These are phyloP conservation scores for Zygoascus meyerae DNA, from an alignment of 1,139 yeast species.

Conservation along the genomic window DNA sequence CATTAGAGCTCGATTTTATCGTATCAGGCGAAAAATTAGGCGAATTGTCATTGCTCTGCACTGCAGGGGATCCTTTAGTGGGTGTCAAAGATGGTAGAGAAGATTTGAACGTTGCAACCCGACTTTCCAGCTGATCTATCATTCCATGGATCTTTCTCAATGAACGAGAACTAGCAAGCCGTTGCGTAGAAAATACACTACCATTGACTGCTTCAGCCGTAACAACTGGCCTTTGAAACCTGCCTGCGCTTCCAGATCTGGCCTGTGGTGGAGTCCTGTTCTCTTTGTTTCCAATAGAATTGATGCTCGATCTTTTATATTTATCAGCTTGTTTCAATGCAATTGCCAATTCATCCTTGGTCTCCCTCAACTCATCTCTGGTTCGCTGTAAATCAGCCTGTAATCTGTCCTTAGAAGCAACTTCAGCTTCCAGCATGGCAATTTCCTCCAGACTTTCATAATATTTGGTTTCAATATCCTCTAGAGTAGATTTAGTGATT, in stretches of 20 bases:
- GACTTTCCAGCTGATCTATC: constrained; percentile 30
- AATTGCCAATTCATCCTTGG: constrained; percentile 30
- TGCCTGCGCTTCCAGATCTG: constrained; percentile 4
- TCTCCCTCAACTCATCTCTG: constrained; percentile 33
- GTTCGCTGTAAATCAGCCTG: constrained; percentile 32
- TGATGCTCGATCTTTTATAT: background rate
- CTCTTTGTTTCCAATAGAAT: constrained; percentile 4
- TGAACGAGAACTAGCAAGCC: constrained; percentile 28
- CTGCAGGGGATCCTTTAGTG: constrained; percentile 16
- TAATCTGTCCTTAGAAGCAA: constrained; percentile 26
- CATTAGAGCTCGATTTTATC: background rate
- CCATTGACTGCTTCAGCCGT: constrained; percentile 10
- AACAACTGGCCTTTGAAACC: constrained; percentile 11
- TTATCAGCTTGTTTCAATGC: constrained; percentile 12
- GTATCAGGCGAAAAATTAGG: background rate
- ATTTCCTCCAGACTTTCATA: constrained; percentile 31
- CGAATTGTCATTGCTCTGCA: background rate
- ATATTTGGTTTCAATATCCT: constrained; percentile 31
- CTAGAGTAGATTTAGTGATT: constrained; percentile 30
- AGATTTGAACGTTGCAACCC: constrained; percentile 31
- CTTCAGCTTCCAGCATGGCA: constrained; percentile 34
- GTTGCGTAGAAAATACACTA: constrained; percentile 12
- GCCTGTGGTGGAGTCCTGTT: constrained; percentile 10
- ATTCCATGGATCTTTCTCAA: constrained; percentile 33
- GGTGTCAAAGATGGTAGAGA: constrained; percentile 27